Evolutionary conservation across 495 filamentous ascomycete genomes (phyloP), one percentile per base, ranked within the genome.

Genomic region (Echria macrotheca): DNA sequence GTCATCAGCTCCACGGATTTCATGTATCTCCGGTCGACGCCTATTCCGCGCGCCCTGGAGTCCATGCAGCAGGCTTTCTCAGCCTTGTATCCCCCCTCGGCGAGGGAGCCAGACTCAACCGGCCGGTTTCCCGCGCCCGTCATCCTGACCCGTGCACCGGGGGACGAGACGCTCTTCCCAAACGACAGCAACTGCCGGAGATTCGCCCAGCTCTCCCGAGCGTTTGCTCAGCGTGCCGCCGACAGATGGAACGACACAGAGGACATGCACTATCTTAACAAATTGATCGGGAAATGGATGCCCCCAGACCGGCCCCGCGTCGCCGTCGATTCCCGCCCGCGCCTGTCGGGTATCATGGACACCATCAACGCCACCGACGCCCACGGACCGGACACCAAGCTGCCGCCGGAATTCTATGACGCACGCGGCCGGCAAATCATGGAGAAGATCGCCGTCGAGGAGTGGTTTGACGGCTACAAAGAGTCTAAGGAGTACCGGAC

Each of bases 321-420:
- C 21, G 83, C 83, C 22, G 89, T 97, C 1, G 89, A 96, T 68
- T 81, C 80, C 2, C 83, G 86, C 49, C 93, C 93, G 0, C 75
- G 87, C 39, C 73, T 98, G 8, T 87, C 81, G 5, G 94, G 93
- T 23, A 86, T 98, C 47, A 90, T 90, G 83, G 93, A 98, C 59
- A 93, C 89, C 8, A 78, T 96, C 53, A 97, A 96, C 63, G 77
- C 87, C 18, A 93, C 87, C 1, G 72, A 86, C 11, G 91, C 89
- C 3, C 93, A 98, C 67, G 91, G 89, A 0, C 78, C 84, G 0
- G 74, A 75, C 11, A 95, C 89, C 0, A 74, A 72, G 36, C 74
- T 98, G 5, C 93, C 93, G 0, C 65, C 69, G 11, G 87, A 90
- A 42, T 98, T 98, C 66, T 97, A 98, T 64, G 89, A 96, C 57